A percentile compares a stretch with the other conserved stretches of the same genome.
Evolutionary conservation across 805 yeast species (phyloP).

Genomic region (Kurtzmaniella cleridarum): DNA sequence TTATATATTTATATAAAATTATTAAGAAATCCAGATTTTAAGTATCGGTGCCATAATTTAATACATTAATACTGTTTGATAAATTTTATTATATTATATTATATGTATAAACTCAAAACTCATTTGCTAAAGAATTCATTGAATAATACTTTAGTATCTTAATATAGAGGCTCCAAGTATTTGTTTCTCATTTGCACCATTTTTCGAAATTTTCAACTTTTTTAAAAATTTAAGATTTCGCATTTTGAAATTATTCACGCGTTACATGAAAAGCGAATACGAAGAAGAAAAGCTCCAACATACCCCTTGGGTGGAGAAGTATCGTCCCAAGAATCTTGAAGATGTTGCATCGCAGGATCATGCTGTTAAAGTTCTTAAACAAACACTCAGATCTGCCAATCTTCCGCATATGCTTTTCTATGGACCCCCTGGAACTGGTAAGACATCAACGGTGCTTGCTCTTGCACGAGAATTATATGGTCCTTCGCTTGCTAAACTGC

Average conservation of each 20-base stretch:
- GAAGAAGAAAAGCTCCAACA: conserved; percentile 42
- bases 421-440: conserved; percentile 94
- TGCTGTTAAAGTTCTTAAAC: conserved; percentile 76
- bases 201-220: too few relatives aligned
- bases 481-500: conserved; percentile 57
- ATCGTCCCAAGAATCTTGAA: conserved; percentile 80
- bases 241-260: too few relatives aligned
- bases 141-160: too few relatives aligned
- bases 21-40: too few relatives aligned
- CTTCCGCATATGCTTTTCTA: conserved; percentile 88
- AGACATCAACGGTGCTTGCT: conserved; percentile 83
- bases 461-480: conserved; percentile 74
- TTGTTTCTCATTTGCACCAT: too few relatives aligned
- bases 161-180: too few relatives aligned
- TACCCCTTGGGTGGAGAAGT: conserved; percentile 92
- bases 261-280: conserved; percentile 12
- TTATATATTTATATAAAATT: too few relatives aligned
- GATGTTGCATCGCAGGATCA: conserved; percentile 92
- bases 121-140: too few relatives aligned
- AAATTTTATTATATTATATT: too few relatives aligned
- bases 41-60: background rate
- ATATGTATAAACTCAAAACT: too few relatives aligned
- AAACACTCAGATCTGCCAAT: conserved; percentile 74
- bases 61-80: too few relatives aligned
- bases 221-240: too few relatives aligned